Percentiles rank a stretch among this genome's conserved stretches.
Evolutionary conservation across 2,329 filamentous ascomycete species (phyloP).

Genomic region (Dothiorella sarmentorum): DNA sequence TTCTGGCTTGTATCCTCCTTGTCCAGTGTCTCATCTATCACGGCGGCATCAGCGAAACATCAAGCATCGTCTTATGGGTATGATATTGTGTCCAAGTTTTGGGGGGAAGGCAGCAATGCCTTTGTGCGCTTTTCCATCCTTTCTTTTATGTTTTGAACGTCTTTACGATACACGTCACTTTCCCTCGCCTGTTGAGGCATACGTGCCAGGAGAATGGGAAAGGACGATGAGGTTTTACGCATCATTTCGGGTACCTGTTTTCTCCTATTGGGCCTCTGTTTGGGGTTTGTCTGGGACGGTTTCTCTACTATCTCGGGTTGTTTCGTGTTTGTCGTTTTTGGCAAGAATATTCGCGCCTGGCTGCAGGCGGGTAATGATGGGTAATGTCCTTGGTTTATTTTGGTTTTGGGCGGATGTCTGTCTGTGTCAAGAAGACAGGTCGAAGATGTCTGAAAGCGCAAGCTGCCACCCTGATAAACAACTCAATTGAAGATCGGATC

Average conservation of each 20-base stretch:
- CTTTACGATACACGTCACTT: background rate
- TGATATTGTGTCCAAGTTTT: background rate
- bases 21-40: background rate
- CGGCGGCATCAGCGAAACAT: constrained; percentile 11
- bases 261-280: background rate
- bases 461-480: background rate
- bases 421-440: too few species aligned
- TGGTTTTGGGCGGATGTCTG: background rate
- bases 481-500: background rate
- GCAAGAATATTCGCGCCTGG: background rate
- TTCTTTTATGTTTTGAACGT: background rate
- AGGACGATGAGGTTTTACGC: background rate
- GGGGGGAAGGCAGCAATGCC: background rate
- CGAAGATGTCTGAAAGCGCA: background rate
- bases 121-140: background rate
- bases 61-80: background rate
- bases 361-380: background rate
- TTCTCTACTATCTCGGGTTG: background rate
- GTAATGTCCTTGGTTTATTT: background rate
- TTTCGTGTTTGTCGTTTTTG: background rate
- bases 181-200: background rate
- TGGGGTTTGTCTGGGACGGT: background rate
- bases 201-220: background rate
- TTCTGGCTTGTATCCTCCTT: background rate
- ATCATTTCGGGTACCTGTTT: background rate